Conservation (phyloP, 768 basidiomycete species). For the Mycena olivaceomarginata region DNA sequence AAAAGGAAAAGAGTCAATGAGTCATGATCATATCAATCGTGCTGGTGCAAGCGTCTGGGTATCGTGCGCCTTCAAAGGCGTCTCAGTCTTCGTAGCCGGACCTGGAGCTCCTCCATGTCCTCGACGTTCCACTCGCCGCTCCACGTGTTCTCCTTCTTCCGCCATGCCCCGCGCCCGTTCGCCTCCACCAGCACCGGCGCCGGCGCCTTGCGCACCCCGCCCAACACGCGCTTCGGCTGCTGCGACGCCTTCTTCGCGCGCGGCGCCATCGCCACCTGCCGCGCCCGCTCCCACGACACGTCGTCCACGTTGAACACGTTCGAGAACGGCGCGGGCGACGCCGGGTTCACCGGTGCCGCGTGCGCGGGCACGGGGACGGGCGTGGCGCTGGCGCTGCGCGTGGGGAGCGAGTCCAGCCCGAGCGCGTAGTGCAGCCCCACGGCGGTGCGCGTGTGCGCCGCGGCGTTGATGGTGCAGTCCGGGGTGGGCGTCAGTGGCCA, state of each 20-base stretch:
- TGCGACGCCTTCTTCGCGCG: not conserved
- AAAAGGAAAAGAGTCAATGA: constrained; percentile 18
- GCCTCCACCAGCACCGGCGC: not conserved
- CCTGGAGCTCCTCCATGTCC: constrained; percentile 50
- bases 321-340: constrained; percentile 43
- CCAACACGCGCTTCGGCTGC: constrained; percentile 23
- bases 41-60: constrained; percentile 1
- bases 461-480: constrained; percentile 27
- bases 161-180: constrained; percentile 42
- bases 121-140: constrained; percentile 58
- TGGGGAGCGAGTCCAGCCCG: constrained; percentile 31
- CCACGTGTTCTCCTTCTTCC: constrained; percentile 53
- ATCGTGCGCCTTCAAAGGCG: constrained; percentile 16
- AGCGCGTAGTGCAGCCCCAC: constrained; percentile 44
- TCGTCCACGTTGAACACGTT: constrained; percentile 37
- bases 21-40: not conserved
- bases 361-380: not conserved
- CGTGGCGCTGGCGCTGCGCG: not conserved
- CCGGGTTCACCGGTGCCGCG: not conserved
- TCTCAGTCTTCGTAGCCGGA: constrained; percentile 31
- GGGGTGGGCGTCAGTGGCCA: constrained; percentile 39
- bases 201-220: constrained; percentile 33
- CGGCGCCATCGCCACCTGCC: constrained; percentile 27
- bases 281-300: constrained; percentile 40
- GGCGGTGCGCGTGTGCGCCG: constrained; percentile 28